Evolutionary conservation across 768 basidiomycete genomes (phyloP).

Genomic region (Suillus spraguei): DNA sequence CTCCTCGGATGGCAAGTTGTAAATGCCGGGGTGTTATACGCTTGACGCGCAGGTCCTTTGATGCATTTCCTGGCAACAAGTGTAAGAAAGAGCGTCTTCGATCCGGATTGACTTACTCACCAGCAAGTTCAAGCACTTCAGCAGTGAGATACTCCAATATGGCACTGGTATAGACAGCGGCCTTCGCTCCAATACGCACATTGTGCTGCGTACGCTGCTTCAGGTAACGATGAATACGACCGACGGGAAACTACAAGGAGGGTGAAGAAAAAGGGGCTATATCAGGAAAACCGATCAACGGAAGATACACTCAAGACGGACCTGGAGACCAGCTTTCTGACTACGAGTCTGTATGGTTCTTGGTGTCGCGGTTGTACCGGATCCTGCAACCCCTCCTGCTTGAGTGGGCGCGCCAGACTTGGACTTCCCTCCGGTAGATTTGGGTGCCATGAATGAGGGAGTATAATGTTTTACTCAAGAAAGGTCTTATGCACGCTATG

Average conservation of each 20-base stretch:
- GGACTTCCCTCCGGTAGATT: slow-evolving; percentile 64
- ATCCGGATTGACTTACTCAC: slow-evolving; percentile 43
- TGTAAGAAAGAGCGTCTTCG: not conserved
- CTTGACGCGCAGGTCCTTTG: slow-evolving; percentile 95
- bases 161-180: slow-evolving; percentile 95
- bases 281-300: slow-evolving; percentile 7
- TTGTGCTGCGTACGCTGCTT: slow-evolving; percentile 93
- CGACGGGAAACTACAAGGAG: slow-evolving; percentile 80
- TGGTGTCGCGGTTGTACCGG: slow-evolving; percentile 32
- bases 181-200: slow-evolving; percentile 96
- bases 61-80: slow-evolving; percentile 76
- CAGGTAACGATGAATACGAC: slow-evolving; percentile 95
- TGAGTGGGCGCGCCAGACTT: slow-evolving; percentile 43
- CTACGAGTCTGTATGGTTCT: slow-evolving; percentile 66
- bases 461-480: not conserved
- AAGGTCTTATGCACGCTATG: not conserved
- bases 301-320: slow-evolving; percentile 31
- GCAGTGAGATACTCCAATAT: slow-evolving; percentile 96
- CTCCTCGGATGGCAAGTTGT: slow-evolving; percentile 94
- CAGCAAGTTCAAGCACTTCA: slow-evolving; percentile 94
- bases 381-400: slow-evolving; percentile 21
- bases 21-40: slow-evolving; percentile 96
- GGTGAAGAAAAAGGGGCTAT: slow-evolving; percentile 3
- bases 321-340: slow-evolving; percentile 88
- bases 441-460: slow-evolving; percentile 44